phyloP scores from a whole-genome alignment of 2,329 filamentous ascomycete genomes.

The Fusarium ramigenum region DNA sequence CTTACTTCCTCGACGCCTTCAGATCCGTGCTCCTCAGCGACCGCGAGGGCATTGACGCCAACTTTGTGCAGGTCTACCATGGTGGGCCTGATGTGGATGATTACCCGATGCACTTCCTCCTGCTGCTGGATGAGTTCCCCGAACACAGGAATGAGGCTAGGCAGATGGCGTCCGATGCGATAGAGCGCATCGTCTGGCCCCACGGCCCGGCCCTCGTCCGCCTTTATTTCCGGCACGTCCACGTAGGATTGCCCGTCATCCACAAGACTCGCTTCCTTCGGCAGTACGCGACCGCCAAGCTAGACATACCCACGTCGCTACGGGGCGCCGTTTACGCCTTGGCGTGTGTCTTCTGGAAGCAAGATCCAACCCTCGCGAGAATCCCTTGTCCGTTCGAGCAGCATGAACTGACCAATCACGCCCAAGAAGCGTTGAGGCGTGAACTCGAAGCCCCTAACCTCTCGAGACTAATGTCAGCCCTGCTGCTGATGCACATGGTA shows the following conservation, averaged over 20 bases:
- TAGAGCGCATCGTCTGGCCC: slow-evolving; percentile 54
- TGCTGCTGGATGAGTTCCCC: slow-evolving; percentile 57
- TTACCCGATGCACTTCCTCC: slow-evolving; percentile 57
- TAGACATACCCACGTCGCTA: slow-evolving; percentile 54
- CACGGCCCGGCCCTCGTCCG: slow-evolving; percentile 54
- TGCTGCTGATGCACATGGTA: slow-evolving; percentile 56
- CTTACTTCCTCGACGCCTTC: slow-evolving; percentile 57
- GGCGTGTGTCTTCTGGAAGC: slow-evolving; percentile 54
- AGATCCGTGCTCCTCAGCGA: slow-evolving; percentile 57
- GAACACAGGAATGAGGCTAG: slow-evolving; percentile 52
- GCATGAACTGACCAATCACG: slow-evolving; percentile 53
- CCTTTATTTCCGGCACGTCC: slow-evolving; percentile 57
- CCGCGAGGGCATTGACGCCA: slow-evolving; percentile 55
- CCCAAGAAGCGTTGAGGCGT: slow-evolving; percentile 54
- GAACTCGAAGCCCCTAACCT: slow-evolving; percentile 59
- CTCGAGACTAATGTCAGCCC: slow-evolving; percentile 56
- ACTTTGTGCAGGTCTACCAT: slow-evolving; percentile 54
- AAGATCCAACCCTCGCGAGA: slow-evolving; percentile 44
- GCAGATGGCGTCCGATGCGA: slow-evolving; percentile 51
- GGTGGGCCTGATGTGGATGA: slow-evolving; percentile 48
- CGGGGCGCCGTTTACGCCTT: slow-evolving; percentile 57
- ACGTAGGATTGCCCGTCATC: slow-evolving; percentile 55
- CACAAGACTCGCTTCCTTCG: slow-evolving; percentile 56
- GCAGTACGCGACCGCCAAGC: slow-evolving; percentile 50
- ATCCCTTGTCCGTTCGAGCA: slow-evolving; percentile 50